Evolutionary conservation across 768 basidiomycete genomes (phyloP).

Genomic region (Lactarius hatsudake): DNA sequence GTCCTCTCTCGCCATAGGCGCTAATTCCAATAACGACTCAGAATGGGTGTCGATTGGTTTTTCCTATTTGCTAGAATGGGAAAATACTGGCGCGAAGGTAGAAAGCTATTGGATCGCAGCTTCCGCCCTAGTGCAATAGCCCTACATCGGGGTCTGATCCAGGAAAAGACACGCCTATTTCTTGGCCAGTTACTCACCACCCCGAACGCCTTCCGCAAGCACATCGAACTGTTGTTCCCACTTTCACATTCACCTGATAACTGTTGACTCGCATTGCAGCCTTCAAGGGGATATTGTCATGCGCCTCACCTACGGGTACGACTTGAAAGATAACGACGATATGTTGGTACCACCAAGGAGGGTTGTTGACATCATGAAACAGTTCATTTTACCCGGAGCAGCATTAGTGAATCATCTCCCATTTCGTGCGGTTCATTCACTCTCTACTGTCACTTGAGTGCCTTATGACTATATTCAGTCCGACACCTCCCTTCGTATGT

Average conservation of each 20-base stretch:
- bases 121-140: slow-evolving; percentile 3
- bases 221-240: not conserved
- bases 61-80: not conserved
- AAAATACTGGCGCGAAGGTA: not conserved
- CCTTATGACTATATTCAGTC: not conserved
- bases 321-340: not conserved
- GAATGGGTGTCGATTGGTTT: not conserved
- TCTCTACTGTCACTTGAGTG: not conserved
- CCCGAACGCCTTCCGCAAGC: not conserved
- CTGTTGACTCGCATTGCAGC: not conserved
- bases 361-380: not conserved
- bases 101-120: slow-evolving; percentile 4
- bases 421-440: not conserved
- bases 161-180: slow-evolving; percentile 9
- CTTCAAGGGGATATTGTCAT: slow-evolving; percentile 1
- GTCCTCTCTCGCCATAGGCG: not conserved
- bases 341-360: not conserved
- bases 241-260: no score
- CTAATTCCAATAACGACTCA: not conserved
- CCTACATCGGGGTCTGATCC: not conserved
- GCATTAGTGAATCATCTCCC: slow-evolving; percentile 10
- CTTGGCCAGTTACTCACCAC: not conserved
- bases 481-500: slow-evolving; percentile 1
- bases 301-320: slow-evolving; percentile 13
- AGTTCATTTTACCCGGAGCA: slow-evolving; percentile 1